Evolutionary conservation across 352 stramenopile species (phyloP).

Genomic region (Phytophthora ramorum): DNA sequence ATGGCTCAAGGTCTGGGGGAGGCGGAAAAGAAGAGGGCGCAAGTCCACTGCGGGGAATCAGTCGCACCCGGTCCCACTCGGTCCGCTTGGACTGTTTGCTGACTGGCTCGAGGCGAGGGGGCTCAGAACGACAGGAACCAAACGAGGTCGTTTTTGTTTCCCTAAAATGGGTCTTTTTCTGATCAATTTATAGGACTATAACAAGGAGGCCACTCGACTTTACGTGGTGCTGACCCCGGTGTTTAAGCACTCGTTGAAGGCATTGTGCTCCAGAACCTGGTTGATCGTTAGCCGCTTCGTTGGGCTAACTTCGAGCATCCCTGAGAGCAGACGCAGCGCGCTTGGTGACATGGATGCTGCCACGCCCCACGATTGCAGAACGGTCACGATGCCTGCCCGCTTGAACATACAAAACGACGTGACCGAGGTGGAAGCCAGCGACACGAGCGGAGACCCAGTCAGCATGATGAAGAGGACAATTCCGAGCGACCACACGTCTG

Average conservation of each 20-base stretch:
- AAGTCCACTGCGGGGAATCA: too few species aligned
- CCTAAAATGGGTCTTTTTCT: too few species aligned
- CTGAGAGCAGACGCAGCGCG: neutral
- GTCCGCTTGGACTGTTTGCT: neutral
- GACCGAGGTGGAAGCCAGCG: conserved; percentile 18
- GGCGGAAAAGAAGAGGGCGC: too few species aligned
- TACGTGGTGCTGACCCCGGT: too few species aligned
- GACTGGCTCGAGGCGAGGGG: neutral
- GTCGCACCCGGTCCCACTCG: too few species aligned
- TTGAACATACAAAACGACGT: conserved; percentile 1
- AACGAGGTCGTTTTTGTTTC: too few species aligned
- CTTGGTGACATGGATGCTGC: neutral
- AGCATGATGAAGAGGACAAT: conserved; percentile 62
- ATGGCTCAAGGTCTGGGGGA: too few species aligned
- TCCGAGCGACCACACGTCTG: conserved; percentile 57
- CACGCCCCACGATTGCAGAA: conserved; percentile 1
- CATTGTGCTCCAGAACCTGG: neutral
- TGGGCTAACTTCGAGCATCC: conserved; percentile 1
- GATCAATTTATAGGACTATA: too few species aligned
- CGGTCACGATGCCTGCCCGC: neutral
- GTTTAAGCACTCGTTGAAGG: conserved; percentile 1
- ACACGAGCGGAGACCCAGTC: conserved; percentile 45
- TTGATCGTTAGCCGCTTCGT: neutral
- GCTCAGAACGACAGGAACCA: neutral
- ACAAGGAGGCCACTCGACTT: too few species aligned